A percentile compares a stretch with the other conserved stretches of the same genome.
Evolutionary conservation across 2,329 filamentous ascomycete species (phyloP).

Genomic region (Trichoderma atroviride): DNA sequence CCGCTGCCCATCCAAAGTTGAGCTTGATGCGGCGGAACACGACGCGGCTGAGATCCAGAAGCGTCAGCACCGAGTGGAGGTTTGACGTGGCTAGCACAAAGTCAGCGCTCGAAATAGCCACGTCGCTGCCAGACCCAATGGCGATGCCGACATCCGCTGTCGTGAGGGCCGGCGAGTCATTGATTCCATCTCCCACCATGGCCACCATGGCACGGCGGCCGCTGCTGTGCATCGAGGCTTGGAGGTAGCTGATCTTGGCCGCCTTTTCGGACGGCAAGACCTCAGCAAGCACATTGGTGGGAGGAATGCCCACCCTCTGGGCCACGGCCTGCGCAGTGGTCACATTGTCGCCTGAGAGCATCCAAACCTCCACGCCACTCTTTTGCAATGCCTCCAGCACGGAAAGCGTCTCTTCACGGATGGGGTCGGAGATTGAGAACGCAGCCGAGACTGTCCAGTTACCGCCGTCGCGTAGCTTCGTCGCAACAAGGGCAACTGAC

Average conservation of each 20-base stretch:
- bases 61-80: constrained; percentile 69
- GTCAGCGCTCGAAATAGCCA: constrained; percentile 77
- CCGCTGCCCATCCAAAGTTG: constrained; percentile 83
- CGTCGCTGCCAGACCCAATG: constrained; percentile 80
- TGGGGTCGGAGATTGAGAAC: constrained; percentile 78
- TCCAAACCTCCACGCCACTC: constrained; percentile 76
- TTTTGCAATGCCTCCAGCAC: constrained; percentile 67
- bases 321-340: constrained; percentile 83
- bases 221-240: constrained; percentile 51
- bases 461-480: constrained; percentile 35
- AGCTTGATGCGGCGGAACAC: constrained; percentile 79
- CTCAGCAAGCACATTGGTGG: constrained; percentile 77
- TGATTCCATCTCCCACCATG: constrained; percentile 89
- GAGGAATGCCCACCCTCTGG: constrained; percentile 70
- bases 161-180: constrained; percentile 81
- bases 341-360: constrained; percentile 91
- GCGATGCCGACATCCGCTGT: constrained; percentile 83
- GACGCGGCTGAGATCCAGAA: constrained; percentile 69
- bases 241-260: constrained; percentile 67
- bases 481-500: constrained; percentile 63
- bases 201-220: constrained; percentile 61
- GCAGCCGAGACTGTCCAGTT: constrained; percentile 61
- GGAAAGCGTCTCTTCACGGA: constrained; percentile 70
- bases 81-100: constrained; percentile 80
- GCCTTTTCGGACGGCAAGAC: constrained; percentile 85